Evolutionary conservation across 345 rosid genomes (phyloP).

Genomic region (Salix viminalis): DNA sequence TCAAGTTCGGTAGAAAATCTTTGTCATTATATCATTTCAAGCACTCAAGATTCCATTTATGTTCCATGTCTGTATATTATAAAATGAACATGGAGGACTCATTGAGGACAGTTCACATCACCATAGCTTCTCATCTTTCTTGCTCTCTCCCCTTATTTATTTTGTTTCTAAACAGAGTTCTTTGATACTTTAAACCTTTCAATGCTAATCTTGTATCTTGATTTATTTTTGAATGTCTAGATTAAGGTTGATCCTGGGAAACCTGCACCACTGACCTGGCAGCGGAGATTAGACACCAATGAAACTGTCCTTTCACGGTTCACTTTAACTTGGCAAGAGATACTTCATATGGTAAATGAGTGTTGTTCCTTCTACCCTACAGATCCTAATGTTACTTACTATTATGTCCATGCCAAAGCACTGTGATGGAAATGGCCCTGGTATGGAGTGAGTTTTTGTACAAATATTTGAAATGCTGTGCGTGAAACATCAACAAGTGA

Average conservation of each 20-base stretch:
- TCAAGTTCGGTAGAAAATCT: no score
- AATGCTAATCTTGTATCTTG: slow-evolving; percentile 1
- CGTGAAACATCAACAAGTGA: background rate
- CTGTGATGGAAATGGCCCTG: background rate
- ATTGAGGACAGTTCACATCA: background rate
- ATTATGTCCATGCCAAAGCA: background rate
- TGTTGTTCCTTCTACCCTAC: background rate
- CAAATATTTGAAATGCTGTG: background rate
- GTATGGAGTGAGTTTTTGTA: background rate
- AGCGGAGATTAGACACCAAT: slow-evolving; percentile 14
- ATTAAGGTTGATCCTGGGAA: slow-evolving; percentile 27
- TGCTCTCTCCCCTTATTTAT: background rate
- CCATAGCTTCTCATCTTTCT: background rate
- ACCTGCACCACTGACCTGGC: slow-evolving; percentile 35
- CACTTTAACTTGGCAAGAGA: slow-evolving; percentile 21
- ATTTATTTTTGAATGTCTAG: background rate
- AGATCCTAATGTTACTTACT: background rate
- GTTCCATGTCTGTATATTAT: no score
- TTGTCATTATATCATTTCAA: no score
- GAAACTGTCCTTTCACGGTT: slow-evolving; percentile 11
- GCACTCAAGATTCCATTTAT: no score
- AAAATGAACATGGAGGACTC: no score
- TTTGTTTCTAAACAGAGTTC: background rate
- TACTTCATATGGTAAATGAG: slow-evolving; percentile 16
- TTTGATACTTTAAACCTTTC: background rate